A percentile compares a stretch with the other conserved stretches of the same genome.
Evolutionary conservation across 1,139 yeast genomes (phyloP).

Genomic region (Trichomonascaceae sp.): DNA sequence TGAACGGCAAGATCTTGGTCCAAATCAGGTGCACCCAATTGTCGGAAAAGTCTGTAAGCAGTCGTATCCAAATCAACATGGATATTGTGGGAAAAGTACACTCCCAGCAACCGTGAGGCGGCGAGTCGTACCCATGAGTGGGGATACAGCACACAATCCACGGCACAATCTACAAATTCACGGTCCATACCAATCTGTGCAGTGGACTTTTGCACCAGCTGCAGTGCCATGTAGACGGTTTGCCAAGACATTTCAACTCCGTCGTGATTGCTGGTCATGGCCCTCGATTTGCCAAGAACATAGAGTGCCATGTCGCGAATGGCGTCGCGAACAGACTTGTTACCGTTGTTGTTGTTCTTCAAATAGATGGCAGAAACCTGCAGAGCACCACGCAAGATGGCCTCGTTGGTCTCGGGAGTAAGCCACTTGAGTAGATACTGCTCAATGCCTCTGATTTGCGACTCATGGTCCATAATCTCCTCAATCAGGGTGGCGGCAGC

Average conservation of each 20-base stretch:
- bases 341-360: constrained; percentile 29
- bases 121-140: constrained; percentile 84
- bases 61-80: constrained; percentile 37
- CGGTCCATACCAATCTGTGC: constrained; percentile 22
- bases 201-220: constrained; percentile 30
- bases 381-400: constrained; percentile 64
- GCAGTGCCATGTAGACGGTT: constrained; percentile 52
- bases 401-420: constrained; percentile 30
- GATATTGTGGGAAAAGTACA: constrained; percentile 32
- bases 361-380: constrained; percentile 57
- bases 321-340: constrained; percentile 10
- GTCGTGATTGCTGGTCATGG: constrained; percentile 5
- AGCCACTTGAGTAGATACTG: constrained; percentile 61
- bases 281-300: constrained; percentile 13
- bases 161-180: constrained; percentile 38
- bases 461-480: constrained; percentile 37
- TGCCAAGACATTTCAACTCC: constrained; percentile 45
- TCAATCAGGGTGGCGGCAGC: constrained; percentile 59
- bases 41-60: constrained; percentile 59
- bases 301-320: constrained; percentile 10
- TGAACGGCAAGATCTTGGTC: constrained; percentile 53
- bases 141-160: constrained; percentile 58
- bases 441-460: constrained; percentile 36
- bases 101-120: constrained; percentile 49
- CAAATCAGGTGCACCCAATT: constrained; percentile 66